These are phyloP conservation scores for Penicillium lividum DNA, from an alignment of 495 filamentous ascomycete species.

Conservation along the genomic window DNA sequence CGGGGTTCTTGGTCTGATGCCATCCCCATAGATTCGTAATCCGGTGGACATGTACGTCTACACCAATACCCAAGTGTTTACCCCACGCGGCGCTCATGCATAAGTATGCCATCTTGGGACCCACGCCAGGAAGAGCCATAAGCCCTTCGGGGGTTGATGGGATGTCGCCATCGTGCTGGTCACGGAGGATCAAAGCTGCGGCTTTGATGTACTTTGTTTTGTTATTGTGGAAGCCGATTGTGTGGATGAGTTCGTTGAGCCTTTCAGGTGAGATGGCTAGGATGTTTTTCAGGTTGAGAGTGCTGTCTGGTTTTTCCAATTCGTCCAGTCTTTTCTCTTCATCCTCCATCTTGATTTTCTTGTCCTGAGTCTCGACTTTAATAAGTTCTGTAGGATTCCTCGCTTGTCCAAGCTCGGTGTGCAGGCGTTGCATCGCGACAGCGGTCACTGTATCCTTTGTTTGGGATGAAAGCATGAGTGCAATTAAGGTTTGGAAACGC, in stretches of 20 bases:
- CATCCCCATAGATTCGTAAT: conserved; percentile 98
- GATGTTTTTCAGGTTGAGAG: conserved; percentile 76
- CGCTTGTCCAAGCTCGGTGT: conserved; percentile 62
- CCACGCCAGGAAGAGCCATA: conserved; percentile 82
- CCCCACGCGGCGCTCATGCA: conserved; percentile 76
- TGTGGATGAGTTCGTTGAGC: conserved; percentile 78
- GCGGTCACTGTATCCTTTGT: conserved; percentile 96
- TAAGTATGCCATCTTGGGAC: conserved; percentile 96
- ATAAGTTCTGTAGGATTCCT: conserved; percentile 17
- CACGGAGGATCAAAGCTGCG: conserved; percentile 69
- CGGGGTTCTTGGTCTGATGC: conserved; percentile 80
- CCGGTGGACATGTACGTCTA: conserved; percentile 74
- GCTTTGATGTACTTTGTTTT: conserved; percentile 90
- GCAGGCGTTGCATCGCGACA: conserved; percentile 75
- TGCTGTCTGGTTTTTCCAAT: conserved; percentile 45
- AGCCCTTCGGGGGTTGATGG: conserved; percentile 78
- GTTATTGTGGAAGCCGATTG: conserved; percentile 94
- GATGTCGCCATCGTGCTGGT: conserved; percentile 73
- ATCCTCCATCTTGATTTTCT: conserved; percentile 24
- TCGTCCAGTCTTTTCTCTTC: conserved; percentile 25
- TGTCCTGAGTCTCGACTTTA: conserved; percentile 24
- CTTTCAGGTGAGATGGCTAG: conserved; percentile 65
- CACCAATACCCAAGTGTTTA: conserved; percentile 61
- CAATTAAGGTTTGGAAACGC: conserved; percentile 87
- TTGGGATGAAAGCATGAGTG: conserved; percentile 94